Evolutionary conservation across 257 asterid genomes (phyloP).

Genomic region (Primulina tabacum): DNA sequence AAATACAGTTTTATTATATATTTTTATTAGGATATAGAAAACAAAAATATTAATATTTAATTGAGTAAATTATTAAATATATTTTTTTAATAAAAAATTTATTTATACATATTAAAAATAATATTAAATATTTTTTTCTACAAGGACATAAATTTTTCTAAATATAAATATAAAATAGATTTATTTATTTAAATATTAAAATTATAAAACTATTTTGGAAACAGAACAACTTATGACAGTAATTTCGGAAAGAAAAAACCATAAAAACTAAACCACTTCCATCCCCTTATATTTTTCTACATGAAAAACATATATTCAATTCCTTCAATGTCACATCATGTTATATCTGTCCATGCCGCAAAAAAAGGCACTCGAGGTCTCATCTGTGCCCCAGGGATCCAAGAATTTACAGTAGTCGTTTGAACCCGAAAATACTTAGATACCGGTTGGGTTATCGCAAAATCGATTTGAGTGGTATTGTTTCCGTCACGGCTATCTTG

Average conservation of each 20-base stretch:
- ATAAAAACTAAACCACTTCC: slow-evolving; percentile 4
- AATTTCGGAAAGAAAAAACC: slow-evolving; percentile 15
- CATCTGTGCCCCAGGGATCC: slow-evolving; percentile 59
- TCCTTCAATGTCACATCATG: slow-evolving; percentile 20
- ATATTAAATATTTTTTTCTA: too few species aligned
- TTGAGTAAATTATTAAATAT: too few species aligned
- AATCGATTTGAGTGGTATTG: not conserved
- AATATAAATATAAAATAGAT: too few species aligned
- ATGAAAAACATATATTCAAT: slow-evolving; percentile 14
- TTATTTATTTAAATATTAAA: too few species aligned
- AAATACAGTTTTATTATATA: too few species aligned
- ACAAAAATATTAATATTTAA: too few species aligned
- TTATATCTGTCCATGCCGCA: slow-evolving; percentile 80
- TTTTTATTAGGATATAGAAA: too few species aligned
- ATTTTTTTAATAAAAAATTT: too few species aligned
- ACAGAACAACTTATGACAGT: slow-evolving; percentile 10
- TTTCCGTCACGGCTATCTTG: too few species aligned
- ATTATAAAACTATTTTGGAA: too few species aligned
- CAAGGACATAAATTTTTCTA: too few species aligned
- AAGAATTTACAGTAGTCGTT: slow-evolving; percentile 29
- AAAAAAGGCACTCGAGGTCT: slow-evolving; percentile 73
- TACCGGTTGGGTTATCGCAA: not conserved
- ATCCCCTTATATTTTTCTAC: slow-evolving; percentile 17
- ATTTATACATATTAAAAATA: too few species aligned
- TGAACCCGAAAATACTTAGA: slow-evolving; percentile 30